phyloP scores from a whole-genome alignment of 2,329 filamentous ascomycete genomes.

The Fusarium foetens region DNA sequence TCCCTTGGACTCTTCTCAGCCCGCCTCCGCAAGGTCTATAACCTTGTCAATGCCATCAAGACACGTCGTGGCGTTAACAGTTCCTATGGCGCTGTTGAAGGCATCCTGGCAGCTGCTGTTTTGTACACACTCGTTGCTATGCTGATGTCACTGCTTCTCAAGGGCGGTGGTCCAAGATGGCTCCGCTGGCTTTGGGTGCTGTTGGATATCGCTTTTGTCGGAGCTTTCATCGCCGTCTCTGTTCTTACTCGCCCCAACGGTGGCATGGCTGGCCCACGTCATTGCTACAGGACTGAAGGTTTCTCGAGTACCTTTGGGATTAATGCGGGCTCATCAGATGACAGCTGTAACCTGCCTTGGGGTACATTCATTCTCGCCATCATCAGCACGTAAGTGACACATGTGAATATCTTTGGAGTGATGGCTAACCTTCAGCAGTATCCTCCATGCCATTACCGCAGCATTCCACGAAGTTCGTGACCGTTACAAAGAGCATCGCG shows the following conservation, averaged over 20 bases:
- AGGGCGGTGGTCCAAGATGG: conserved; percentile 21
- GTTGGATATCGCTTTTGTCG: conserved; percentile 13
- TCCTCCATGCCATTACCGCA: conserved; percentile 13
- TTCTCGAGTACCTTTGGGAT: background rate
- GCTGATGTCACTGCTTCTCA: conserved; percentile 6
- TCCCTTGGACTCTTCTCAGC: conserved; percentile 32
- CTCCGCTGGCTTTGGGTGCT: conserved; percentile 26
- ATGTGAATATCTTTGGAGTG: rapidly evolving
- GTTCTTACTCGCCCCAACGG: conserved; percentile 21
- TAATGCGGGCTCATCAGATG: background rate
- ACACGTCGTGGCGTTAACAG: conserved; percentile 19
- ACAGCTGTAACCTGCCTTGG: conserved; percentile 22
- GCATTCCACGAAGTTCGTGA: conserved; percentile 16
- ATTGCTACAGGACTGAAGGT: conserved; percentile 1
- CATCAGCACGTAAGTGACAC: conserved; percentile 20
- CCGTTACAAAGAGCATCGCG: background rate
- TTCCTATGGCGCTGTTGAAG: conserved; percentile 26
- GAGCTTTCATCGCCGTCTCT: conserved; percentile 12
- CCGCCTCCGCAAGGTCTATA: conserved; percentile 15
- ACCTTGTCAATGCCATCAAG: conserved; percentile 18
- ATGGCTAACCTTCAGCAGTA: background rate
- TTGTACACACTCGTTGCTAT: conserved; percentile 27
- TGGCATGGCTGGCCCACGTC: conserved; percentile 3
- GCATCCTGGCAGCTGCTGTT: conserved; percentile 32
- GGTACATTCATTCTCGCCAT: conserved; percentile 27